phyloP scores from a whole-genome alignment of 768 basidiomycete genomes.

The Termitomyces sp. region DNA sequence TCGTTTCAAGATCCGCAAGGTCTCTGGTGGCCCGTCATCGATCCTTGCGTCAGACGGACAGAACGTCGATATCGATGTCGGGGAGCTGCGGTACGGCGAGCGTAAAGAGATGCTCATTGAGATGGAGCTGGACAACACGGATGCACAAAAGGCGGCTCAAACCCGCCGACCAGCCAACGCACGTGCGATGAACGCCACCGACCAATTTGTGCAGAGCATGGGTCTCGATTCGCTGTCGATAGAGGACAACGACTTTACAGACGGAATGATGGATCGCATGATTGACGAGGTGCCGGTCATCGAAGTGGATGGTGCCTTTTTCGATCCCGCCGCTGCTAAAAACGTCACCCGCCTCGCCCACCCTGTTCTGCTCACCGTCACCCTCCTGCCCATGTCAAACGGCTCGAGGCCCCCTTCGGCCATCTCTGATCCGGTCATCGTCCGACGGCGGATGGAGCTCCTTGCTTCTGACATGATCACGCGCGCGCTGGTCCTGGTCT shows the following conservation, averaged over 20 bases:
- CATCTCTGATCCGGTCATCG: conserved; percentile 80
- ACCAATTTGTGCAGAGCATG: conserved; percentile 84
- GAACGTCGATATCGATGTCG: conserved; percentile 92
- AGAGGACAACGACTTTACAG: conserved; percentile 72
- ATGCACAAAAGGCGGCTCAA: conserved; percentile 37
- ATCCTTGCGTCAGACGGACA: conserved; percentile 90
- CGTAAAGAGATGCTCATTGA: conserved; percentile 96
- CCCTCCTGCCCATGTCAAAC: conserved; percentile 62
- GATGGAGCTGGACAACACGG: conserved; percentile 83
- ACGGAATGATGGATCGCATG: conserved; percentile 95
- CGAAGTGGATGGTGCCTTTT: conserved; percentile 94
- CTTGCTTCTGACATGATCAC: conserved; percentile 98
- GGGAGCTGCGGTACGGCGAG: conserved; percentile 95
- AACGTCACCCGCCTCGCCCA: conserved; percentile 85
- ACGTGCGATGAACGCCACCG: conserved; percentile 70
- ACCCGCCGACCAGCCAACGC: conserved; percentile 17
- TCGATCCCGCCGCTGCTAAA: conserved; percentile 82
- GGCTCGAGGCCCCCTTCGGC: conserved; percentile 37
- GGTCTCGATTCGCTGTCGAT: conserved; percentile 72
- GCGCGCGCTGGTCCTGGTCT: conserved; percentile 86
- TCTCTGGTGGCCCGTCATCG: conserved; percentile 83
- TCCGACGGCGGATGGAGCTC: conserved; percentile 93
- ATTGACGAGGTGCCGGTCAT: conserved; percentile 97
- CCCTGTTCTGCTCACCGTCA: conserved; percentile 92
- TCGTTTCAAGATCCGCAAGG: conserved; percentile 91